Conservation (phyloP, 257 asterid species). For the Penstemon davidsonii region DNA sequence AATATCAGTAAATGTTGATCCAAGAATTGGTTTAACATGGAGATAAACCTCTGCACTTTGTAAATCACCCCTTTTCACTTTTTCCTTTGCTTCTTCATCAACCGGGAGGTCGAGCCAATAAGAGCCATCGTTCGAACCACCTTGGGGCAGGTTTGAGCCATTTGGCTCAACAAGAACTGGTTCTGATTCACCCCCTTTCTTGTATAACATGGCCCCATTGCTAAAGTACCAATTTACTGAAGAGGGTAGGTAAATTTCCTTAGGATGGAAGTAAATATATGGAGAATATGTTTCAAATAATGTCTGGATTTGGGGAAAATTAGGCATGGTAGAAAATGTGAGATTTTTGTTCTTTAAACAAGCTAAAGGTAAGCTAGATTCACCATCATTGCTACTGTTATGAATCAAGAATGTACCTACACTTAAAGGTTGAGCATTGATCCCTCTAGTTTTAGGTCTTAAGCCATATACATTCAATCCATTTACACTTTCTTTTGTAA, state of each 20-base stretch:
- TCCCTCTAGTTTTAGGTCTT: conserved; percentile 63
- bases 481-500: conserved; percentile 19
- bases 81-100: conserved; percentile 32
- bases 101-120: conserved; percentile 81
- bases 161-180: conserved; percentile 44
- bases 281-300: conserved; percentile 63
- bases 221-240: conserved; percentile 80
- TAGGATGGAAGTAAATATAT: conserved; percentile 62
- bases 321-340: conserved; percentile 48
- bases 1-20: conserved; percentile 76
- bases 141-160: conserved; percentile 85
- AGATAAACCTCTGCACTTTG: conserved; percentile 59
- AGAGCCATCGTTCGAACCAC: conserved; percentile 62
- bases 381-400: conserved; percentile 16
- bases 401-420: conserved; percentile 49
- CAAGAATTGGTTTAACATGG: conserved; percentile 67
- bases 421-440: conserved; percentile 43
- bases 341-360: conserved; percentile 63
- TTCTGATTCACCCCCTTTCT: conserved; percentile 54
- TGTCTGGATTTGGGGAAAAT: conserved; percentile 46
- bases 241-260: conserved; percentile 65
- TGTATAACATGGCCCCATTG: conserved; percentile 58
- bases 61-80: conserved; percentile 56
- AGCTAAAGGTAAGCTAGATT: conserved; percentile 33
- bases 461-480: conserved; percentile 40